Evolutionary conservation across 495 filamentous ascomycete genomes (phyloP), one percentile per base, ranked within the genome.

Genomic region (Podospora conica): DNA sequence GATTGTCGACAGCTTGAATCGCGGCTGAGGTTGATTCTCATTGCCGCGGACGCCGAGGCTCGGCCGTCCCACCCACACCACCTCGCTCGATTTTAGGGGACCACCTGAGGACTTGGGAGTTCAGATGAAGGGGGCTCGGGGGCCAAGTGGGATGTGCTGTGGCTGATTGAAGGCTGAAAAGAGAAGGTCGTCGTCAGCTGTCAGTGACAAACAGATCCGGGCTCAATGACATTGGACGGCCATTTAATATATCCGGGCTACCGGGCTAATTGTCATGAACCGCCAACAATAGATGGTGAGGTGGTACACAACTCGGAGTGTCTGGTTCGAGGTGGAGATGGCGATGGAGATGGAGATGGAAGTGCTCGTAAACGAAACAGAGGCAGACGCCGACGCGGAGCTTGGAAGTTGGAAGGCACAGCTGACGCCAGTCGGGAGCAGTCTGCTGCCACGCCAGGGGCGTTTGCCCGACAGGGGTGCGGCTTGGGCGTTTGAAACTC

Each of bases 401-500:
- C n/a, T n/a, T n/a, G n/a, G n/a, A n/a, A n/a, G n/a, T n/a, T n/a
- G n/a, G 15, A 48, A n/a, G 40, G 15, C 40, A 31, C 29, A 48
- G 40, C 40, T 48, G 40, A 48, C 40, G 40, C 40, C 40, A 18
- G 29, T n/a, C 40, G 40, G 40, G 40, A n/a, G 6, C 7, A 48
- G 15, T n/a, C 40, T 18, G 40, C 40, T 48, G 40, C 40, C 54
- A 65, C n/a, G 40, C 40, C 54, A 65, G 66, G 70, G 68, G 70
- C 65, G 62, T 53, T 20, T 54, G 55, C 65, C 60, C 25, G 63
- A 67, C 69, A 71, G 69, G 73, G 73, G 71, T 71, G 31, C 31
- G 53, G 63, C 48, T 23, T 66, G 67, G 64, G 66, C 73, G 65
- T 71, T 75, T 69, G 71, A 75, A 75, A 69, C 60, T 55, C 27